These are phyloP conservation scores for Vanrija sp. DNA, from an alignment of 1,284 basidiomycete genomes.

Conservation along the genomic window DNA sequence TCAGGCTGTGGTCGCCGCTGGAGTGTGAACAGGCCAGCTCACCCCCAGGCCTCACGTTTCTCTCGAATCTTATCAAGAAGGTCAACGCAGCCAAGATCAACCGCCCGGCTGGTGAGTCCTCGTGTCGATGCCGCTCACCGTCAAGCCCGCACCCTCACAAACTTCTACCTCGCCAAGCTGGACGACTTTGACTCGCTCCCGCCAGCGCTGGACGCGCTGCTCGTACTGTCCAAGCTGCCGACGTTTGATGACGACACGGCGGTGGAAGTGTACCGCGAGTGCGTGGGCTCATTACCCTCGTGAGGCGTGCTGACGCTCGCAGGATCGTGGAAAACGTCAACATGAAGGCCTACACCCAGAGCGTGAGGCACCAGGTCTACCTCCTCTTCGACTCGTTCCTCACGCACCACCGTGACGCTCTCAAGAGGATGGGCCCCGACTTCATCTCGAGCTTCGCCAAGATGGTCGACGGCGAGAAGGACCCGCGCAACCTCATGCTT, in stretches of 20 bases:
- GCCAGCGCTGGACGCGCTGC: constrained; percentile 69
- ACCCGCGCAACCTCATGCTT: constrained; percentile 87
- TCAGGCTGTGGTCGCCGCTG: background rate
- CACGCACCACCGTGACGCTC: constrained; percentile 63
- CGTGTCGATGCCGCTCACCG: background rate
- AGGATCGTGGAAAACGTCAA: constrained; percentile 75
- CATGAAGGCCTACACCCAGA: constrained; percentile 76
- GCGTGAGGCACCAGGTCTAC: constrained; percentile 76
- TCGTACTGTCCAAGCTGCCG: constrained; percentile 62
- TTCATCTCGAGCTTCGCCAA: constrained; percentile 72
- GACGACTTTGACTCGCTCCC: constrained; percentile 78
- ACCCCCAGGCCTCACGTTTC: constrained; percentile 36
- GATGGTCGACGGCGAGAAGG: constrained; percentile 91
- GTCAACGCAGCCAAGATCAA: constrained; percentile 67
- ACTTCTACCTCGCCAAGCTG: constrained; percentile 81
- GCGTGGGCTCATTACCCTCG: constrained; percentile 31
- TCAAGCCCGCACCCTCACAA: constrained; percentile 71
- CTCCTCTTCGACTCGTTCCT: constrained; percentile 76
- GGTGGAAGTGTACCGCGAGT: constrained; percentile 65
- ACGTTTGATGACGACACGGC: constrained; percentile 70
- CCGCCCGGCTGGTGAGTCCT: constrained; percentile 68
- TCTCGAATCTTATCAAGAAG: constrained; percentile 59
- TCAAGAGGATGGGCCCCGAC: constrained; percentile 66
- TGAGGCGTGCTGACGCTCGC: background rate
- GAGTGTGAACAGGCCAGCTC: background rate